Evolutionary conservation across 192 early-diverging fungal species (phyloP).

Genomic region (Phycomyces blakesleeanus): DNA sequence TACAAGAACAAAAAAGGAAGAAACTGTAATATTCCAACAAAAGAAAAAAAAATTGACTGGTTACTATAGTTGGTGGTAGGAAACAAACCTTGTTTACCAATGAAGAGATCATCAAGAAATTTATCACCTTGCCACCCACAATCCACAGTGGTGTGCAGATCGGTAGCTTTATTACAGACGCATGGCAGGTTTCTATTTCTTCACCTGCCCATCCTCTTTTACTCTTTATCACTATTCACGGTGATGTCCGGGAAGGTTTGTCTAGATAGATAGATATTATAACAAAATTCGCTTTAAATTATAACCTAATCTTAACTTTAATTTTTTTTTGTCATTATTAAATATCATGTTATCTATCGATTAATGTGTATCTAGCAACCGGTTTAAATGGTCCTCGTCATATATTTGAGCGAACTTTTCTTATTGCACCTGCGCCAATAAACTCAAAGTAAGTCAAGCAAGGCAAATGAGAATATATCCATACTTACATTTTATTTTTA

Average conservation of each 20-base stretch:
- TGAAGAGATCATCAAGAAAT: constrained; percentile 18
- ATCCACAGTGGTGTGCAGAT: constrained; percentile 38
- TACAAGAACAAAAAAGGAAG: too few species aligned
- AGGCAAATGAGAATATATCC: neutral
- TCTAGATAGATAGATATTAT: neutral
- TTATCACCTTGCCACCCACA: constrained; percentile 33
- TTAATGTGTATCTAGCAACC: neutral
- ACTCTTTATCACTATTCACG: constrained; percentile 27
- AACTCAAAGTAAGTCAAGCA: constrained; percentile 31
- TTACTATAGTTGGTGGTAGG: neutral
- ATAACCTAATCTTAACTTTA: too few species aligned
- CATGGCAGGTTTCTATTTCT: constrained; percentile 42
- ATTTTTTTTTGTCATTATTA: too few species aligned
- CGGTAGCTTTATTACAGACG: constrained; percentile 41
- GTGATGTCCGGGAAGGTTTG: constrained; percentile 26
- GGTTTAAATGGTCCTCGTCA: constrained; percentile 10
- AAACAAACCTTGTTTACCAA: constrained; percentile 12
- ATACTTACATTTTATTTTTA: neutral
- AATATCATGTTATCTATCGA: too few species aligned
- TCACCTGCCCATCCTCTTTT: constrained; percentile 17
- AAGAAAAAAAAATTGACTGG: neutral
- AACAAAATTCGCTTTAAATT: too few species aligned
- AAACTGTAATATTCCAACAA: neutral
- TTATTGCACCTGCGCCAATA: constrained; percentile 40
- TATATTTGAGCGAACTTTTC: constrained; percentile 46